These are phyloP conservation scores for Ophiobolus disseminans DNA, from an alignment of 2,329 filamentous ascomycete species.

Conservation along the genomic window DNA sequence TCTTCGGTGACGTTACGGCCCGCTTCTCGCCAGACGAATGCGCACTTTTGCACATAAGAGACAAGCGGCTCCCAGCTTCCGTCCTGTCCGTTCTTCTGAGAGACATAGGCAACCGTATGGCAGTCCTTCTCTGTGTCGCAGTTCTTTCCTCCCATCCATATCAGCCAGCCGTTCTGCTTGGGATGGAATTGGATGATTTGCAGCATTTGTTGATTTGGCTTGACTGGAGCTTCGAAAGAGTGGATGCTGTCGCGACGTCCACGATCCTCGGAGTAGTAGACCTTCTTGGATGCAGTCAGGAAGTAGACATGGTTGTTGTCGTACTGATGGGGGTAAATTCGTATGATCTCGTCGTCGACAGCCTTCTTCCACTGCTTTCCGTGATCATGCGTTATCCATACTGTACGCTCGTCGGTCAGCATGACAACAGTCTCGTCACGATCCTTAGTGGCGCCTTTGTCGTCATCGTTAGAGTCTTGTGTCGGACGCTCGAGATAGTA, in stretches of 20 bases:
- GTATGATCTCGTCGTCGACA: constrained; percentile 71
- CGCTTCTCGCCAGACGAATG: constrained; percentile 77
- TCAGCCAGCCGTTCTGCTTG: constrained; percentile 79
- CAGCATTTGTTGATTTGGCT: constrained; percentile 57
- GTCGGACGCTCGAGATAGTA: constrained; percentile 79
- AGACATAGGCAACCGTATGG: constrained; percentile 76
- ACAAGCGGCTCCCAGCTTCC: constrained; percentile 73
- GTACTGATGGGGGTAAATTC: constrained; percentile 78
- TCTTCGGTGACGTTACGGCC: constrained; percentile 63
- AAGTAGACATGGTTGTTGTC: constrained; percentile 89
- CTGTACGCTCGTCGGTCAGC: constrained; percentile 64
- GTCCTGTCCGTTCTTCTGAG: constrained; percentile 75
- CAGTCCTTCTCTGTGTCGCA: constrained; percentile 70
- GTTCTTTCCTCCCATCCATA: constrained; percentile 79
- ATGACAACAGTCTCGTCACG: constrained; percentile 77
- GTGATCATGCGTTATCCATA: constrained; percentile 82
- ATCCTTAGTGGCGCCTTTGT: constrained; percentile 64
- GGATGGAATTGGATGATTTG: constrained; percentile 81
- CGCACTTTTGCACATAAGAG: constrained; percentile 79
- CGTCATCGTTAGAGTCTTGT: constrained; percentile 73
- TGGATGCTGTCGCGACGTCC: constrained; percentile 70
- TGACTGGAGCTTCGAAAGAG: constrained; percentile 73
- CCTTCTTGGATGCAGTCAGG: constrained; percentile 70
- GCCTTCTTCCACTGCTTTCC: constrained; percentile 86
- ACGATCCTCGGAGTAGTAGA: constrained; percentile 83